Percentiles rank a stretch among this genome's conserved stretches.
These are phyloP conservation scores for Crassisporium funariophilum DNA, from an alignment of 768 basidiomycete genomes.

Conservation along the genomic window DNA sequence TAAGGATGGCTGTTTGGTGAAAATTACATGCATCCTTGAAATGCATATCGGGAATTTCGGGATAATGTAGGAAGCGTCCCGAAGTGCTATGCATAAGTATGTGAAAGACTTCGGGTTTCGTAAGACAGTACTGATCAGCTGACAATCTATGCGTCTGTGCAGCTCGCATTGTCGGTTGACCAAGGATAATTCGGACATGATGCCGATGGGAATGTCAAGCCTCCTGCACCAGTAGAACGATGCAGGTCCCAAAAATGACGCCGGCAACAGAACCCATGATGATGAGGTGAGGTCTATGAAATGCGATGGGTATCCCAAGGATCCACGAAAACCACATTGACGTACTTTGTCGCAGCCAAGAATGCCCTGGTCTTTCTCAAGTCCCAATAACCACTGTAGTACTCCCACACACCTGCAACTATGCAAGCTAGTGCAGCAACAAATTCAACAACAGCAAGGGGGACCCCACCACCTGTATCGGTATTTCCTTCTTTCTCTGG, in stretches of 20 bases:
- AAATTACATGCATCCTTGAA: no score
- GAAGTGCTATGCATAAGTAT: no score
- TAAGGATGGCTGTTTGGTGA: no score
- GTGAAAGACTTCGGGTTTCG: no score
- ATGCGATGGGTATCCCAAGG: conserved; percentile 5
- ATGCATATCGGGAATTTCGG: no score
- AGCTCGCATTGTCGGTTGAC: no score
- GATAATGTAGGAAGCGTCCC: no score
- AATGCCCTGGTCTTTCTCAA: conserved; percentile 62
- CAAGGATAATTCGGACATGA: no score
- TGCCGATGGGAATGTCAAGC: no score
- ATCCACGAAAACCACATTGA: conserved; percentile 8
- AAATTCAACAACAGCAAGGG: conserved; percentile 56
- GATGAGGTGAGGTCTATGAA: conserved; percentile 49
- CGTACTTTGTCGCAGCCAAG: conserved; percentile 57
- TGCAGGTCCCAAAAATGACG: conserved; percentile 52
- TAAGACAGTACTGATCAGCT: no score
- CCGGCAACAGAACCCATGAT: conserved; percentile 52
- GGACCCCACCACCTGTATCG: conserved; percentile 35
- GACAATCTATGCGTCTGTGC: no score
- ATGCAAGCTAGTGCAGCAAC: conserved; percentile 55
- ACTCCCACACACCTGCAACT: conserved; percentile 66
- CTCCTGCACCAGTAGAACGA: conserved; percentile 48
- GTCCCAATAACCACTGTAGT: conserved; percentile 57
- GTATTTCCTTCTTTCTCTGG: conserved; percentile 33